phyloP scores from a whole-genome alignment of 2,329 filamentous ascomycete genomes.

The Achaetomium macrosporum region DNA sequence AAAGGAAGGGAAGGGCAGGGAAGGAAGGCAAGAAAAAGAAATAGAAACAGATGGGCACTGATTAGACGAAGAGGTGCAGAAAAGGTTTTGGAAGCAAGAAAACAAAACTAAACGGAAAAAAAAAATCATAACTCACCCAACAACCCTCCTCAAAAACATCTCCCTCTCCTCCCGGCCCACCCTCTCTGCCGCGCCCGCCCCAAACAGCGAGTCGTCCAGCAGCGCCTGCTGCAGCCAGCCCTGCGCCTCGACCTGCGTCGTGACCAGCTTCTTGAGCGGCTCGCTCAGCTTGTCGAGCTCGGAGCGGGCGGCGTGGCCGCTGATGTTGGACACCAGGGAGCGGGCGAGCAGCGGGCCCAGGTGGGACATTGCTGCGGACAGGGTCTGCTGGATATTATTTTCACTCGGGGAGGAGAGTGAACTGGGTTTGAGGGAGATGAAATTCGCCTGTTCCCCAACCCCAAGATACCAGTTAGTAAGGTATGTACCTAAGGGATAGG shows the following conservation, averaged over 20 bases:
- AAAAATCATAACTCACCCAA: constrained; percentile 43
- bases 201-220: constrained; percentile 22
- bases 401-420: constrained; percentile 19
- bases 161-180: constrained; percentile 54
- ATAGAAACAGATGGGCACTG: too few species aligned
- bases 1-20: neutral
- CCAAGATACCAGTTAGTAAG: neutral
- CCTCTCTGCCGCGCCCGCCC: constrained; percentile 28
- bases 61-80: too few species aligned
- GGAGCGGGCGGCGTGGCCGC: constrained; percentile 62
- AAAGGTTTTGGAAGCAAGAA: too few species aligned
- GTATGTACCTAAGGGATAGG: neutral
- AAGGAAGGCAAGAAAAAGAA: neutral
- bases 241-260: constrained; percentile 49
- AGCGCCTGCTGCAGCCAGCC: constrained; percentile 60
- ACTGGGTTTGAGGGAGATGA: constrained; percentile 41
- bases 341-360: constrained; percentile 57
- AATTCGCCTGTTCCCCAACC: constrained; percentile 39
- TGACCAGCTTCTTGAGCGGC: constrained; percentile 63
- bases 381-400: constrained; percentile 27
- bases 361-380: constrained; percentile 48
- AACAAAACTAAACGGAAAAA: neutral
- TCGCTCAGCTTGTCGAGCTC: constrained; percentile 67
- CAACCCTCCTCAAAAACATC: constrained; percentile 60
- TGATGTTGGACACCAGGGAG: constrained; percentile 58